Base-by-base conservation (phyloP, 768 basidiomycete species). In the Hericium erinaceus region DNA sequence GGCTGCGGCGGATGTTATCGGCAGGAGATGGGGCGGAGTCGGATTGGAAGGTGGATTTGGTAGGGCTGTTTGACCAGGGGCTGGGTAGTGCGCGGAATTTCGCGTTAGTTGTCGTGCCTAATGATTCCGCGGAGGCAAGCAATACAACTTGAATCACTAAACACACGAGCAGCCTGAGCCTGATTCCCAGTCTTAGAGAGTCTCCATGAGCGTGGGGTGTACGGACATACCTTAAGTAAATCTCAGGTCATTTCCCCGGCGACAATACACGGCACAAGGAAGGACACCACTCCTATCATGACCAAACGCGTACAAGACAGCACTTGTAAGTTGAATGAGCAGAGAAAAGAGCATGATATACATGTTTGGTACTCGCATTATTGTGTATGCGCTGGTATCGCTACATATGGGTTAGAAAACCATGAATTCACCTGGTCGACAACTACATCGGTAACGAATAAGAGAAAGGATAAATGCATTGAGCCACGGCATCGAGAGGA, bases 1-100 rank as follows among this genome's bases (percentile, higher is more conserved):
- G 85, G 84, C 60, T 89, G 57, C 64, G 62, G 54, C 74, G 82
- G 41, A 66, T 67, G 40, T 61, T 75, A 16, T 26, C 24, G 3
- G 20, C 20, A 18, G 12, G 44, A 2, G 28, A 37, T 10, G 49
- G 20, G 28, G 10, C 0, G 24, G 13, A n/a, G 15, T 11, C 10
- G 28, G 28, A 51, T 16, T 53, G 52, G 52, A 24, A 53, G 6
- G 52, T 53, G 28, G 37, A 53, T 18, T 33, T 53, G 39, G 52
- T 53, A 2, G 16, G 39, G 13, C 37, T 53, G 13, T 53, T 53
- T n/a, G 52, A 53, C 39, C 52, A 53, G 26, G 39, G 28, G 6
- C 18, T 28, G 2, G 52, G 52, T 4, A 53, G 52, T 20, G 52
- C 52, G 18, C 16, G 52, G 11, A 53, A 38, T 33, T 53, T 53